Conservation (phyloP, 177 flowering plant genomes). For the Telopea speciosissima region DNA sequence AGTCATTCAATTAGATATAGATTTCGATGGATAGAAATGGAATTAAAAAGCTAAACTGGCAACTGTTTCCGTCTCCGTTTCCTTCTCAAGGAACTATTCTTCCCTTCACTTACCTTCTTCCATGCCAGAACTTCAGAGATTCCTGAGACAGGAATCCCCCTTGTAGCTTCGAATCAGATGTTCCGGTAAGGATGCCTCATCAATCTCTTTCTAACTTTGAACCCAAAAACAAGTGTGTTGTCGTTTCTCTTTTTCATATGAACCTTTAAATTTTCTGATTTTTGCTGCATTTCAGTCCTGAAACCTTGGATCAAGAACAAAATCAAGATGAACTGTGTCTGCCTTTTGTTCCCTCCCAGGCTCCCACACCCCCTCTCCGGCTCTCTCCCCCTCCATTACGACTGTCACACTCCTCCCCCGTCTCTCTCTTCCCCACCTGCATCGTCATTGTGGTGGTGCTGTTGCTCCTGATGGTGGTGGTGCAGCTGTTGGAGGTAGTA, state of each 20-base stretch:
- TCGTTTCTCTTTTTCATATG: no score
- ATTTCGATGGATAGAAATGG: background rate
- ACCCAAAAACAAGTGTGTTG: no score
- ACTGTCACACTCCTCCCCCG: no score
- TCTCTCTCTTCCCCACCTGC: no score
- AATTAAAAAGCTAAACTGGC: constrained; percentile 25
- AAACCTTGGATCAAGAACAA: background rate
- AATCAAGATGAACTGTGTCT: no score
- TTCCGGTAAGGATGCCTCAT: constrained; percentile 22
- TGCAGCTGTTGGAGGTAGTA: no score
- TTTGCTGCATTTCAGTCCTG: background rate
- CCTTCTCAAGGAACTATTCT: constrained; percentile 19
- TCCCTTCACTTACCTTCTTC: constrained; percentile 12
- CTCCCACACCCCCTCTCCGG: no score
- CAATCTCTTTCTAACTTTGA: background rate
- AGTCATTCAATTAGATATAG: background rate
- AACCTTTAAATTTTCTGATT: background rate
- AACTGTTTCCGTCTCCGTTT: constrained; percentile 22
- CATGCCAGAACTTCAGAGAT: constrained; percentile 10
- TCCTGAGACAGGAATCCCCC: constrained; percentile 7
- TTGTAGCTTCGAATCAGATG: constrained; percentile 26
- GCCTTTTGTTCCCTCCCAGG: no score
- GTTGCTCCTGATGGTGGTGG: no score
- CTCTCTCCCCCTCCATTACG: no score
- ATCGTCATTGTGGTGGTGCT: no score